Conservation (phyloP, 2,329 filamentous ascomycete species). For the Lasiodiplodia citricola region DNA sequence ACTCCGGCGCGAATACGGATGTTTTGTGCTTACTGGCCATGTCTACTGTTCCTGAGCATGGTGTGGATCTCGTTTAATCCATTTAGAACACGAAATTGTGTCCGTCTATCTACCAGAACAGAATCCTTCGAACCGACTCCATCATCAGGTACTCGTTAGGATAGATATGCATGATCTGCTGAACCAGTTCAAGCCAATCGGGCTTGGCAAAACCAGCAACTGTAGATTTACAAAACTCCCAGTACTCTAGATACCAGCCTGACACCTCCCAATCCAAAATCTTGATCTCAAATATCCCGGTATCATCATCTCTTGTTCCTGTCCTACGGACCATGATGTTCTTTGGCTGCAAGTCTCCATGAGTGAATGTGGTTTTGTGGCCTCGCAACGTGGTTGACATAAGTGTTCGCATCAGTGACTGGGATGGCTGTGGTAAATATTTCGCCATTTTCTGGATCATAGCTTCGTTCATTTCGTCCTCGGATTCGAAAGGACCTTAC, state of each 20-base stretch:
- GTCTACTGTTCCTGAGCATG: no score
- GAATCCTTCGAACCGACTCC: neutral
- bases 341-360: constrained; percentile 30
- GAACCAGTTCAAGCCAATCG: constrained; percentile 27
- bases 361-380: constrained; percentile 30
- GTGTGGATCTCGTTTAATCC: no score
- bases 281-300: constrained; percentile 21
- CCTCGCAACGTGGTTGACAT: neutral
- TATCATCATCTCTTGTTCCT: neutral
- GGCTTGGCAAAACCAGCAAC: constrained; percentile 21
- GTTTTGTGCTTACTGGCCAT: no score
- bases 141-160: constrained; percentile 5
- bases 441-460: constrained; percentile 21
- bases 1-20: no score
- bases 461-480: constrained; percentile 29
- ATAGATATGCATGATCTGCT: constrained; percentile 17
- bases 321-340: constrained; percentile 30
- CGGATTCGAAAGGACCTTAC: constrained; percentile 28
- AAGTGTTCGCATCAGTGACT: constrained; percentile 23
- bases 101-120: neutral
- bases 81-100: no score
- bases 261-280: constrained; percentile 31
- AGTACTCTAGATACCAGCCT: constrained; percentile 33
- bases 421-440: constrained; percentile 1
- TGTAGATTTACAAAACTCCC: constrained; percentile 31